Base-by-base conservation (phyloP, 768 basidiomycete genomes). In the Boletus sp. region DNA sequence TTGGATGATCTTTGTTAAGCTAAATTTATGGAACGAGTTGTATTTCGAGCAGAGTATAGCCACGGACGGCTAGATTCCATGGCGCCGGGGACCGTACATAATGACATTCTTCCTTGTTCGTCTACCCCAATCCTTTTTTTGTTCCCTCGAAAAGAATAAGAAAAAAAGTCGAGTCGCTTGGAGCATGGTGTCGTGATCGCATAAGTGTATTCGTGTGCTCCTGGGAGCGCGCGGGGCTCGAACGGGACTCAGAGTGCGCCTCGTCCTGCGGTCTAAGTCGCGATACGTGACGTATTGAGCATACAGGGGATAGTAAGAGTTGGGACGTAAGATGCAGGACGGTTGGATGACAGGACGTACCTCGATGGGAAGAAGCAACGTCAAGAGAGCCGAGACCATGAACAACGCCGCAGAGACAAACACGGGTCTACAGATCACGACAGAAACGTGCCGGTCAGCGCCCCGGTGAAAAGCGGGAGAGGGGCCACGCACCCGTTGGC, bases 381-480 rank as follows among this genome's bases (percentile, higher is more conserved):
- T 74, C 30, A 77, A 47, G 8, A 76, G 4, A 3, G 73, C 71
- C 4, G 79, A 65, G 5, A 76, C 70, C 40, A 80, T 55, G 65
- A 79, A 77, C 39, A 81, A 61, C 1, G 78, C 58, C 2, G 78
- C 79, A 7, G 78, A 75, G 2, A 80, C 76, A 39, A 76, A 79
- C 15, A 80, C 70, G n/a, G 80, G 74, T 30, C 79, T 39, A 39
- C 3, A 10, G 6, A 11, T 21, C 38, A 8, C 11, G 38, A 39
- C 10, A 25, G 38, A 19, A 39, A 39, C 38, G 10, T 13, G 19
- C n/a, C 19, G 2, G 23, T 41, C 21, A 41, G 40, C 23, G n/a
- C n/a, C n/a, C 23, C 40, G 3, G 13, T 7, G 6, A 6, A 41
- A 11, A 38, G 3, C 13, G 10, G 19, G n/a, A 21, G n/a, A 34